Base-by-base conservation (phyloP, 169 alveolate species). In the Plasmodium knowlesi region DNA sequence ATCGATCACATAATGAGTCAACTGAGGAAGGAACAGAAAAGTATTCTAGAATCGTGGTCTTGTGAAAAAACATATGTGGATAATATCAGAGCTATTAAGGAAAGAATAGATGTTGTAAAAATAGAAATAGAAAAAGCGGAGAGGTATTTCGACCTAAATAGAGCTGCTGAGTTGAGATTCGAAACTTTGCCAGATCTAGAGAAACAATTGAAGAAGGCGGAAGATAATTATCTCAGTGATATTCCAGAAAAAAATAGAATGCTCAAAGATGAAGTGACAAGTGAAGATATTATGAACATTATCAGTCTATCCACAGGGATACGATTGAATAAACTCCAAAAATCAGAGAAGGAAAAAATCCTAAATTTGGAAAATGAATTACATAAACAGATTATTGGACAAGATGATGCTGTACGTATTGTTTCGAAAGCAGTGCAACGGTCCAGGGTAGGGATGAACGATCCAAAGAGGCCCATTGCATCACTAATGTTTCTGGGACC, bases 391-490 rank as follows among this genome's bases (percentile, higher is more conserved):
- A 96, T 97, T 28, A 78, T 96, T 1, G 98, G 98, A 12, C 98
- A 97, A 73, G 97, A 97, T 79, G 98, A 97, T 25, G 98, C 98
- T 5, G 94, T 93, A 74, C 79, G 94, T 16, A 95, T 96, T 30
- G 97, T 96, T 22, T 84, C 97, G 1, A 86, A 83, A 32, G 98
- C 99, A 14, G 98, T 97, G 16, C 98, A 97, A 83, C 76, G 99
- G 6, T 97, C 98, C 2, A 96, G 99, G 16, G 98, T 98, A 4
- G 99, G 99, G 2, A 90, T 97, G 97, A 97, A 97, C 83, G 97
- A 97, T 85, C 99, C 98, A 43, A 96, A 96, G 84, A 90, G 97
- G 5, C 99, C 99, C 41, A 97, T 97, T 16, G 99, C 98, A n/a
- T 96, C 97, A 30, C 86, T 97, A 74, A 96, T 97, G 96, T 97